These are phyloP conservation scores for Coemansia biformis DNA, from an alignment of 192 early-diverging fungal species.

Conservation along the genomic window DNA sequence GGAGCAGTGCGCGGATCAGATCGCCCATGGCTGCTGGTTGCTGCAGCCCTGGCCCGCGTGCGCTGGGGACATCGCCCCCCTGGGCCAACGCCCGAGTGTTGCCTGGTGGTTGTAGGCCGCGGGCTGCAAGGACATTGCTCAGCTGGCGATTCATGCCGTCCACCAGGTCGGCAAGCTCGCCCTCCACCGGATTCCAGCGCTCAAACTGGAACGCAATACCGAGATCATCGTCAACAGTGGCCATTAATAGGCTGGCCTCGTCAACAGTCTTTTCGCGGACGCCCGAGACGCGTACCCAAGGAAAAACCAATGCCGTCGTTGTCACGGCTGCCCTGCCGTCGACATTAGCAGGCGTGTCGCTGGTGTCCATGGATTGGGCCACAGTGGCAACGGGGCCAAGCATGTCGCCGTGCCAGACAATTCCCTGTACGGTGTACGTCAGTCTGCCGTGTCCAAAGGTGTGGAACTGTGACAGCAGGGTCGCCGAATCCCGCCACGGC, in stretches of 20 bases:
- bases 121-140: not conserved
- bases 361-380: constrained; percentile 1
- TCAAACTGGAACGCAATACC: constrained; percentile 26
- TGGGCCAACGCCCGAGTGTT: not conserved
- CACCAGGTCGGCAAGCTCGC: not conserved
- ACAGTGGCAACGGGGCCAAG: constrained; percentile 25
- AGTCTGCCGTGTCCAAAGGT: constrained; percentile 34
- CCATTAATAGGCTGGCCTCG: constrained; percentile 18
- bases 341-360: not conserved
- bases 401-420: constrained; percentile 19
- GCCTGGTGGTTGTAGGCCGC: not conserved
- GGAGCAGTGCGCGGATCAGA: not conserved
- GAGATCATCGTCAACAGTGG: constrained; percentile 38
- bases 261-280: constrained; percentile 32
- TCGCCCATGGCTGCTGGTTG: not conserved
- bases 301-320: constrained; percentile 24
- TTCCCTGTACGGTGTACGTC: constrained; percentile 4
- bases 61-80: too few relatives aligned
- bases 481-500: constrained; percentile 11
- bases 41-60: too few relatives aligned
- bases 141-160: constrained; percentile 1
- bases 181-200: not conserved
- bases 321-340: not conserved
- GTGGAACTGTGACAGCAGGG: constrained; percentile 40
- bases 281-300: constrained; percentile 26